Conservation (phyloP, 2,329 filamentous ascomycete genomes). For the Fusarium poae region DNA sequence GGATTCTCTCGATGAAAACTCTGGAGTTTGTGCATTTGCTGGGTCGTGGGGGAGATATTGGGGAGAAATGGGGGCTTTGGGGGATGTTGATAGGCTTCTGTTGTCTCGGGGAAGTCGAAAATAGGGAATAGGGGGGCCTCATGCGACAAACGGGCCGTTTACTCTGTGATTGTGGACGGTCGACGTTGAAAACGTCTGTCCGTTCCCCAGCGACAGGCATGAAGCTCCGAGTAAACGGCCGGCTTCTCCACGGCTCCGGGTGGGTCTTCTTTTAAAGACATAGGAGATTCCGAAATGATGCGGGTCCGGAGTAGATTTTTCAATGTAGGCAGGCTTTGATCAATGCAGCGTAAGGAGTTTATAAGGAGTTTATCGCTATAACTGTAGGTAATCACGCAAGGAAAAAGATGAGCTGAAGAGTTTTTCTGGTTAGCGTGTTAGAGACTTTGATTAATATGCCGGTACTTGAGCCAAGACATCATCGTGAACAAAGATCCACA, state of each 20-base stretch:
- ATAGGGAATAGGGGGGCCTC: conserved; percentile 37
- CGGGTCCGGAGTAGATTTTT: conserved; percentile 33
- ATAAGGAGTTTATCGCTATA: background rate
- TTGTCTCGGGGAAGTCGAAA: conserved; percentile 23
- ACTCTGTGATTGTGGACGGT: conserved; percentile 7
- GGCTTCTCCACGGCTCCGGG: conserved; percentile 43
- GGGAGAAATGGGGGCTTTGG: background rate
- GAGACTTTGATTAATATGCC: conserved; percentile 19
- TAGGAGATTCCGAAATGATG: conserved; percentile 34
- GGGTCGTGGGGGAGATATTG: conserved; percentile 25
- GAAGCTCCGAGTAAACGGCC: conserved; percentile 47
- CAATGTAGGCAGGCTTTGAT: background rate
- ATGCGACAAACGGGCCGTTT: conserved; percentile 40
- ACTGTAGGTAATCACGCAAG: conserved; percentile 4
- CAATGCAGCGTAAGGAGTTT: background rate
- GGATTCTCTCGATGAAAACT: conserved; percentile 16
- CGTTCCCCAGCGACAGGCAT: conserved; percentile 45
- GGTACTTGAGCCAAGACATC: conserved; percentile 29
- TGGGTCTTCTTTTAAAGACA: conserved; percentile 12
- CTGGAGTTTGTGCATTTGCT: conserved; percentile 22
- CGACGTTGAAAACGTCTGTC: conserved; percentile 20
- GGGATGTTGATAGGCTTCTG: conserved; percentile 10
- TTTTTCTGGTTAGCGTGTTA: conserved; percentile 9
- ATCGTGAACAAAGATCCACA: conserved; percentile 21
- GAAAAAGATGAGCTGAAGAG: background rate